Conservation (phyloP, 768 basidiomycete genomes). For the Russula abietina region DNA sequence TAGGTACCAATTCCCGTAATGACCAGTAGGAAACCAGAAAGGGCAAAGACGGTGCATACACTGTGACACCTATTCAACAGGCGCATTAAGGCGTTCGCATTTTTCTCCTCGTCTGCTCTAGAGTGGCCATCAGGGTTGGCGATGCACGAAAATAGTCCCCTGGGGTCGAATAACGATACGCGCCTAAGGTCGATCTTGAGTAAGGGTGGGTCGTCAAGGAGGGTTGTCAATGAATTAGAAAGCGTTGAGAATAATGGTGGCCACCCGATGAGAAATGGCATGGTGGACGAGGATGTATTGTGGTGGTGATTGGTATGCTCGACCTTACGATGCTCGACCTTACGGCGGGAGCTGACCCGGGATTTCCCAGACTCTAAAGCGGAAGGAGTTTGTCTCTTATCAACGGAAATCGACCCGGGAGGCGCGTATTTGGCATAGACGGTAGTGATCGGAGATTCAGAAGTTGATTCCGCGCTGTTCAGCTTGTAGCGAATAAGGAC, state of each 20-base stretch:
- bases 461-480: slow-evolving; percentile 1
- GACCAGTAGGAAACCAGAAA: slow-evolving; percentile 17
- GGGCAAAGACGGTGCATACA: slow-evolving; percentile 15
- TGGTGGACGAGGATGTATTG: neutral
- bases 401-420: neutral
- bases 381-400: neutral
- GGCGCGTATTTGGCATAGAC: slow-evolving; percentile 5
- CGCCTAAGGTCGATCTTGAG: slow-evolving; percentile 19
- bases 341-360: neutral
- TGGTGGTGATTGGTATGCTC: neutral
- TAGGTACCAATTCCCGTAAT: slow-evolving; percentile 17
- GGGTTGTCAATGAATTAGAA: neutral
- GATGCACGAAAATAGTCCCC: neutral
- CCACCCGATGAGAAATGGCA: slow-evolving; percentile 1
- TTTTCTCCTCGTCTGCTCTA: slow-evolving; percentile 11
- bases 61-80: slow-evolving; percentile 19
- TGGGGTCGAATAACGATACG: neutral
- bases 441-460: neutral
- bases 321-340: neutral
- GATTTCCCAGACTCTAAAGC: slow-evolving; percentile 11
- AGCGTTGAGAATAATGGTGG: slow-evolving; percentile 1
- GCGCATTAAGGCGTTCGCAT: slow-evolving; percentile 11
- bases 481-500: slow-evolving; percentile 19
- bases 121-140: neutral
- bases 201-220: slow-evolving; percentile 12